Percentiles rank a stretch among this genome's conserved stretches.
These are phyloP conservation scores for Hypsizygus marmoreus DNA, from an alignment of 768 basidiomycete genomes.

Conservation along the genomic window DNA sequence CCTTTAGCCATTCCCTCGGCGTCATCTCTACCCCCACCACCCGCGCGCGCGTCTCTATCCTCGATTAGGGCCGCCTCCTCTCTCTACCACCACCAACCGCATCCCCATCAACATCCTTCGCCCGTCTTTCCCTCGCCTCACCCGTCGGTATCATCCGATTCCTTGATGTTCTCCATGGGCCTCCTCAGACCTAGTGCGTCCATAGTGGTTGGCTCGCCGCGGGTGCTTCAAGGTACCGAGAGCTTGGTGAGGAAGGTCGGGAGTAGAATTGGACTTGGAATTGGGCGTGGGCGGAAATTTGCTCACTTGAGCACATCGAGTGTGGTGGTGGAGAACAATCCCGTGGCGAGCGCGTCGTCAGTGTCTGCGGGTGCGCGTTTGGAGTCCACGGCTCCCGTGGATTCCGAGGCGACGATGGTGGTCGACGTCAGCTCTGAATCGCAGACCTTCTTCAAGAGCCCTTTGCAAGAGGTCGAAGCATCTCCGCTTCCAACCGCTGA, in stretches of 20 bases:
- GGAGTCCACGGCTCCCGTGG: too few species aligned
- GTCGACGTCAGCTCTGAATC: too few species aligned
- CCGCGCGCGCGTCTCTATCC: background rate
- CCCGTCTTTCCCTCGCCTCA: constrained; percentile 48
- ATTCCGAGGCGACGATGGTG: too few species aligned
- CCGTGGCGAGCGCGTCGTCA: too few species aligned
- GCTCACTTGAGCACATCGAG: too few species aligned
- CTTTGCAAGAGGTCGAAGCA: background rate
- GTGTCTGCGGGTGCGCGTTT: too few species aligned
- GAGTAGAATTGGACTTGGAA: too few species aligned
- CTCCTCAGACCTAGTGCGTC: background rate
- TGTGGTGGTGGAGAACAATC: too few species aligned
- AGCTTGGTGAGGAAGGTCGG: too few species aligned
- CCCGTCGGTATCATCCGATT: constrained; percentile 30
- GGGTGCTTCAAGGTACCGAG: too few species aligned
- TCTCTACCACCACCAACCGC: constrained; percentile 6
- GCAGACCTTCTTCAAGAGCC: background rate
- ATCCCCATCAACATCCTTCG: constrained; percentile 52
- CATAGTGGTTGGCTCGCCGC: background rate
- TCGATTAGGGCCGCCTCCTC: background rate
- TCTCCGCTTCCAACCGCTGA: background rate
- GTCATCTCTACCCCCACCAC: constrained; percentile 7
- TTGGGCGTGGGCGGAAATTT: too few species aligned
- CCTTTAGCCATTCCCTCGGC: background rate
- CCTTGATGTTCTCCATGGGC: background rate